A percentile compares a stretch with the other conserved stretches of the same genome.
phyloP scores from a whole-genome alignment of 495 filamentous ascomycete genomes.

The Daldinia loculata region DNA sequence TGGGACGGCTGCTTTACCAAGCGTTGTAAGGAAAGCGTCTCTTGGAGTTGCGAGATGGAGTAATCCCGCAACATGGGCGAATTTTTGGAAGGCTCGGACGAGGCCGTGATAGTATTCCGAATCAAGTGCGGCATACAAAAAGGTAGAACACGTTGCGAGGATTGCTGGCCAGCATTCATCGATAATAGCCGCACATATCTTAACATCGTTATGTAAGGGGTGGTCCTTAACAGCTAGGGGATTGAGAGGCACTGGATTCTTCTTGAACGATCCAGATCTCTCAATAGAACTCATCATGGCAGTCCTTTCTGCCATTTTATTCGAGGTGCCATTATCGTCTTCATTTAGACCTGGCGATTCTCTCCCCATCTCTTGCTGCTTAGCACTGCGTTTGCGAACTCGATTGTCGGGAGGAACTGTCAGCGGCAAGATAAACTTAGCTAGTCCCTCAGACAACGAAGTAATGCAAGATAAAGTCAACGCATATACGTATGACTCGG shows the following conservation, averaged over 20 bases:
- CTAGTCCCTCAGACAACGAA: constrained; percentile 86
- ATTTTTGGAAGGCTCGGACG: constrained; percentile 93
- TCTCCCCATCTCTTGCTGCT: constrained; percentile 52
- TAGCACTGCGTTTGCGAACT: constrained; percentile 58
- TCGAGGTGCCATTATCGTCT: constrained; percentile 35
- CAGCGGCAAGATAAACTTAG: constrained; percentile 89
- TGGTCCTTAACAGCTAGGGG: constrained; percentile 77
- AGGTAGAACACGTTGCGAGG: constrained; percentile 92
- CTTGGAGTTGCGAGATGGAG: constrained; percentile 83
- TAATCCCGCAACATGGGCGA: constrained; percentile 93
- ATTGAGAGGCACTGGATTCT: constrained; percentile 76
- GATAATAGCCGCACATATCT: constrained; percentile 80
- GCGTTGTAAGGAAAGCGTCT: constrained; percentile 92
- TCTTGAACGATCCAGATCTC: constrained; percentile 60
- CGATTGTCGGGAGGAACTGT: constrained; percentile 74
- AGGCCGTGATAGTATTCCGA: constrained; percentile 93
- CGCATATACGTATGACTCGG: constrained; percentile 93
- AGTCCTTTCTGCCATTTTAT: constrained; percentile 50
- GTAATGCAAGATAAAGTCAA: constrained; percentile 88
- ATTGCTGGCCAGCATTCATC: constrained; percentile 95
- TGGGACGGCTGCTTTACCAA: constrained; percentile 91
- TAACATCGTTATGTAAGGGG: constrained; percentile 72
- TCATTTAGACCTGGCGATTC: constrained; percentile 52
- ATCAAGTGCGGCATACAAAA: constrained; percentile 88
- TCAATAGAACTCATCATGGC: constrained; percentile 53